A percentile compares a stretch with the other conserved stretches of the same genome.
phyloP scores from a whole-genome alignment of 441 rosid genomes.

The Erodium trifolium region DNA sequence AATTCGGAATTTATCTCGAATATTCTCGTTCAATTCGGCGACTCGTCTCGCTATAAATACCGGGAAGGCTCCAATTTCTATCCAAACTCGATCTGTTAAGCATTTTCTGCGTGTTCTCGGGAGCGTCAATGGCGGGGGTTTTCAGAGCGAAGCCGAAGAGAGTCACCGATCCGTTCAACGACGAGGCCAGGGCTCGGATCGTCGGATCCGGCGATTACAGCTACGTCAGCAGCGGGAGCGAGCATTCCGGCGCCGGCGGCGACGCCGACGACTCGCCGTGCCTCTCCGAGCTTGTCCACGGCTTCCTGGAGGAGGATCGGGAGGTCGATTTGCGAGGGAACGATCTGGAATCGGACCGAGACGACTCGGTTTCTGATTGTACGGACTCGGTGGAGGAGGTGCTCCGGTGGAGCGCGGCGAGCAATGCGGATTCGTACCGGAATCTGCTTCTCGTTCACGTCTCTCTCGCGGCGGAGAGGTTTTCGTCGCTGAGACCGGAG shows the following conservation, averaged over 20 bases:
- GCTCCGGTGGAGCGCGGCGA: conserved; percentile 12
- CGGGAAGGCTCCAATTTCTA: too few relatives aligned
- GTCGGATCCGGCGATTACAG: conserved; percentile 30
- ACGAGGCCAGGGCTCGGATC: conserved; percentile 54
- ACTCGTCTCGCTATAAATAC: background rate
- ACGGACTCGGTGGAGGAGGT: conserved; percentile 26
- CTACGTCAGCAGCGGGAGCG: conserved; percentile 66
- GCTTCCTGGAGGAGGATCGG: conserved; percentile 44
- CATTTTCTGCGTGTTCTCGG: background rate
- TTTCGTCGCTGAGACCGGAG: background rate
- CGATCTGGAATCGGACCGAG: conserved; percentile 38
- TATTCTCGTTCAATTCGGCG: background rate
- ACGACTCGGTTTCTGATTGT: conserved; percentile 25
- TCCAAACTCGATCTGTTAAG: background rate
- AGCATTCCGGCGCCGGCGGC: conserved; percentile 38
- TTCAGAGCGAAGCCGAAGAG: conserved; percentile 34
- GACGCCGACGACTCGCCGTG: conserved; percentile 36
- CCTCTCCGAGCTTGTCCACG: conserved; percentile 69
- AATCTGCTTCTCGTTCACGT: conserved; percentile 38
- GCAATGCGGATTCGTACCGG: conserved; percentile 33
- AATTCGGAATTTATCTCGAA: background rate
- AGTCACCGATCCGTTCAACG: conserved; percentile 53
- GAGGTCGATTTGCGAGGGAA: conserved; percentile 17
- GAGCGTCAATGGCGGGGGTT: conserved; percentile 24
- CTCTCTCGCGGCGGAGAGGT: background rate